phyloP scores from a whole-genome alignment of 257 asterid genomes.

The Primulina eburnea region DNA sequence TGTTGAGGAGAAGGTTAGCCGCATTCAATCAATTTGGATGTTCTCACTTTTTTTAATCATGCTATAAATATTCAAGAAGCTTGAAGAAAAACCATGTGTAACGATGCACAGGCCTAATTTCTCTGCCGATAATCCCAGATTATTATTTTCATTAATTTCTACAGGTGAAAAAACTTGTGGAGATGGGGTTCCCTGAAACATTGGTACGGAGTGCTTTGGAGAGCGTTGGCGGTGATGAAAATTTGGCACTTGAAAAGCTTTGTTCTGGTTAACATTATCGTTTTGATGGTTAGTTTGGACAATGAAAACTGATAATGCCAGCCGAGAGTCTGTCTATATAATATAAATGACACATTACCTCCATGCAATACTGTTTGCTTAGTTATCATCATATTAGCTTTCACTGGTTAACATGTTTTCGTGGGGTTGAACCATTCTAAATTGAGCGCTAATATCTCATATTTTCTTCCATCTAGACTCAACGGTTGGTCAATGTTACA shows the following conservation, averaged over 20 bases:
- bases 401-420: not conserved
- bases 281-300: not conserved
- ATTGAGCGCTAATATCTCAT: not conserved
- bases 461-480: not conserved
- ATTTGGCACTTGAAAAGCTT: conserved; percentile 94
- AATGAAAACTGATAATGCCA: not conserved
- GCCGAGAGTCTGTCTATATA: not conserved
- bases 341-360: no score
- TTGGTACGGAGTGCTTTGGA: conserved; percentile 61
- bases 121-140: not conserved
- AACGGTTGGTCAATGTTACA: no score
- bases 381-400: not conserved
- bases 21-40: not conserved
- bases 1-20: conserved; percentile 74
- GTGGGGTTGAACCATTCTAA: not conserved
- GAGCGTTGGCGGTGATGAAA: conserved; percentile 83
- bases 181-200: conserved; percentile 93
- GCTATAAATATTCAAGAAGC: not conserved
- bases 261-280: conserved; percentile 48
- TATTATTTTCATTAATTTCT: conserved; percentile 9
- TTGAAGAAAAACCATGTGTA: not conserved
- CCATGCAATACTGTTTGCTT: not conserved
- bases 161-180: conserved; percentile 88
- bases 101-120: not conserved
- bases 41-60: no score